A percentile compares a stretch with the other conserved stretches of the same genome.
Conservation (phyloP, 345 rosid genomes). For the Citrus inodora region DNA sequence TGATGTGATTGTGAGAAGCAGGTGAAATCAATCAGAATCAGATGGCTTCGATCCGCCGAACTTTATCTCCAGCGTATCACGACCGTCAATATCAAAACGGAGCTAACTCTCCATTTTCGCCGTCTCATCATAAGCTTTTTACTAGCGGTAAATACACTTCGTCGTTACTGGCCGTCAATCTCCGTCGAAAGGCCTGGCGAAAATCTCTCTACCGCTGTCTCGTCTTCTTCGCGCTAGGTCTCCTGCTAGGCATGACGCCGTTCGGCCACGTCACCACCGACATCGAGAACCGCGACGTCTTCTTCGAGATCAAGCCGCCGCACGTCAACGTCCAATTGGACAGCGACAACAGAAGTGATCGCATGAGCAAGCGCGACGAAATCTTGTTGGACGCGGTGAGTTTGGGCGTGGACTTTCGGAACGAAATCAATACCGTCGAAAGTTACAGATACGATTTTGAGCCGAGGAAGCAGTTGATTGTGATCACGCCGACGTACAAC, state of each 20-base stretch:
- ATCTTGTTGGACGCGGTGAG: slow-evolving; percentile 31
- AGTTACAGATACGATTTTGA: slow-evolving; percentile 25
- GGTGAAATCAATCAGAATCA: neutral
- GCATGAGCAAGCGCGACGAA: slow-evolving; percentile 21
- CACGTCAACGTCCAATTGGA: slow-evolving; percentile 42
- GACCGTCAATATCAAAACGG: slow-evolving; percentile 60
- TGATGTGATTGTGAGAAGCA: slow-evolving; percentile 19
- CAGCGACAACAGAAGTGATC: slow-evolving; percentile 15
- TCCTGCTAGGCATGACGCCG: slow-evolving; percentile 58
- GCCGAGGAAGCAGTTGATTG: slow-evolving; percentile 68
- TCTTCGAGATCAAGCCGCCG: slow-evolving; percentile 65
- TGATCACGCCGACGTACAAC: slow-evolving; percentile 83
- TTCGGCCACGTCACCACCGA: slow-evolving; percentile 52
- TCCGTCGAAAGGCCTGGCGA: slow-evolving; percentile 48
- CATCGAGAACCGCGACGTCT: slow-evolving; percentile 39
- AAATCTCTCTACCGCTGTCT: slow-evolving; percentile 58
- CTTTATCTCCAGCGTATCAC: slow-evolving; percentile 71
- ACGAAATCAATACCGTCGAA: slow-evolving; percentile 8
- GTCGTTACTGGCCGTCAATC: slow-evolving; percentile 21
- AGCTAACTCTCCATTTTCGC: slow-evolving; percentile 24
- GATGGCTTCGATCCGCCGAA: slow-evolving; percentile 92
- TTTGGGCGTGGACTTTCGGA: slow-evolving; percentile 16
- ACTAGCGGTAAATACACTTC: slow-evolving; percentile 38
- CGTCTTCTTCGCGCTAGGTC: slow-evolving; percentile 62
- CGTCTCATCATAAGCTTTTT: slow-evolving; percentile 31